A percentile compares a stretch with the other conserved stretches of the same genome.
These are phyloP conservation scores for Penicillium sp. DNA, from an alignment of 2,329 filamentous ascomycete species.

Conservation along the genomic window DNA sequence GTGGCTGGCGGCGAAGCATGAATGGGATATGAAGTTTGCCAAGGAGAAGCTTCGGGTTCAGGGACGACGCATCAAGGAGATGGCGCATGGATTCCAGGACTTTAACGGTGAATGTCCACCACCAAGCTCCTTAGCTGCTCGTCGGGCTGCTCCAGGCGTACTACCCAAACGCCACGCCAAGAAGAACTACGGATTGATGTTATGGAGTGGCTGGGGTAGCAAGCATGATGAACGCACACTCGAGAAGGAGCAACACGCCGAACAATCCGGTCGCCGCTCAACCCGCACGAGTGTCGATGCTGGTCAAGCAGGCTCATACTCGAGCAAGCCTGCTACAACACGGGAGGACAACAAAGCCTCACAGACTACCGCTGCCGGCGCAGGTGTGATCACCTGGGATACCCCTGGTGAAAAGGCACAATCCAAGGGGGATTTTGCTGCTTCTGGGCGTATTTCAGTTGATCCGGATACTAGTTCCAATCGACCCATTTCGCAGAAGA, in stretches of 20 bases:
- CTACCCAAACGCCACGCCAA: conserved; percentile 33
- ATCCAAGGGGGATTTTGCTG: background rate
- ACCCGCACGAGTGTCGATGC: conserved; percentile 33
- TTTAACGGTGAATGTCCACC: conserved; percentile 80
- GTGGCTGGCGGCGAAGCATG: conserved; percentile 76
- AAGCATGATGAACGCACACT: conserved; percentile 83
- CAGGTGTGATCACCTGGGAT: conserved; percentile 13
- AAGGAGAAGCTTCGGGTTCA: conserved; percentile 72
- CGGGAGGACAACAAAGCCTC: background rate
- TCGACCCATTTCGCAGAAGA: conserved; percentile 22
- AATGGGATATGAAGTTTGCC: conserved; percentile 75
- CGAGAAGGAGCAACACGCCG: conserved; percentile 31
- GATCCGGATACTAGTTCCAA: conserved; percentile 14
- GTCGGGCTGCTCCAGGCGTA: conserved; percentile 52
- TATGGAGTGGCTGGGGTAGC: conserved; percentile 88
- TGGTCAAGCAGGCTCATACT: conserved; percentile 31
- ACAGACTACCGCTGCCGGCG: background rate
- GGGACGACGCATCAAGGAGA: conserved; percentile 72
- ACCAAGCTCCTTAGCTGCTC: conserved; percentile 78
- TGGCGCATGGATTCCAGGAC: conserved; percentile 70
- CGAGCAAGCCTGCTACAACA: conserved; percentile 20
- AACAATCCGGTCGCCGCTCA: conserved; percentile 25
- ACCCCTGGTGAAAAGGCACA: conserved; percentile 9
- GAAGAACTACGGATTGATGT: conserved; percentile 74
- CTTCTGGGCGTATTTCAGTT: background rate